Evolutionary conservation across 139 green algal species (phyloP).

Genomic region (Desmodesmus armatus): DNA sequence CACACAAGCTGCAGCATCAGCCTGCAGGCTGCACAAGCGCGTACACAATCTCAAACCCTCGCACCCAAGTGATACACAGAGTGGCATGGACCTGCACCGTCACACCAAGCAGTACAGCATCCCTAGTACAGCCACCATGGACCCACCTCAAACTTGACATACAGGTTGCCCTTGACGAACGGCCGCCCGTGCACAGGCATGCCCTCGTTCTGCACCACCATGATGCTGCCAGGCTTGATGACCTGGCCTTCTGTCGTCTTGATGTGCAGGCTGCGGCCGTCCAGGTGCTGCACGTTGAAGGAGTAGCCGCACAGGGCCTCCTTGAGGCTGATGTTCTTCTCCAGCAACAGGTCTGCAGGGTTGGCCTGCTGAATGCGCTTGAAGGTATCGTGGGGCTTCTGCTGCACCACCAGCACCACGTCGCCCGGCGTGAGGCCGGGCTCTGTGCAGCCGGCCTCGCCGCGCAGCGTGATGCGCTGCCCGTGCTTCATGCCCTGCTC

Average conservation of each 20-base stretch:
- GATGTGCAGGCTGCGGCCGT: conserved; percentile 87
- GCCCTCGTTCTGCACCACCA: conserved; percentile 89
- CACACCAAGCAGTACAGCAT: too few relatives aligned
- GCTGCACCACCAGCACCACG: conserved; percentile 95
- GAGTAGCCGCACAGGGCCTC: conserved; percentile 92
- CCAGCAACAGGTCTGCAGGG: conserved; percentile 88
- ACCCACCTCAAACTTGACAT: conserved; percentile 87
- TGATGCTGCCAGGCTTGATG: conserved; percentile 92
- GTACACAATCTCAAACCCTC: too few relatives aligned
- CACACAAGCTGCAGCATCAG: too few relatives aligned
- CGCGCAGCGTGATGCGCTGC: conserved; percentile 92
- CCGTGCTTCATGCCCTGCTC: conserved; percentile 93
- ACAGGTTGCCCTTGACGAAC: conserved; percentile 95
- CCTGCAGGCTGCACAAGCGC: too few relatives aligned
- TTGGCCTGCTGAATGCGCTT: conserved; percentile 72
- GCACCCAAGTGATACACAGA: too few relatives aligned
- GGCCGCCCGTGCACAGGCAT: conserved; percentile 95
- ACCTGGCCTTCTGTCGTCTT: conserved; percentile 76
- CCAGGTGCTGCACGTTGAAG: conserved; percentile 91
- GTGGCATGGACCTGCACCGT: too few relatives aligned
- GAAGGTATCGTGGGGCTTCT: conserved; percentile 94
- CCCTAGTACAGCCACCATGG: too few relatives aligned
- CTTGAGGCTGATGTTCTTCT: conserved; percentile 89
- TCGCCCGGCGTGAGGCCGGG: conserved; percentile 92
- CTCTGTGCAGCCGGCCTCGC: conserved; percentile 91